phyloP scores from a whole-genome alignment of 1,139 yeast genomes.

The Geotrichum klebahnii region DNA sequence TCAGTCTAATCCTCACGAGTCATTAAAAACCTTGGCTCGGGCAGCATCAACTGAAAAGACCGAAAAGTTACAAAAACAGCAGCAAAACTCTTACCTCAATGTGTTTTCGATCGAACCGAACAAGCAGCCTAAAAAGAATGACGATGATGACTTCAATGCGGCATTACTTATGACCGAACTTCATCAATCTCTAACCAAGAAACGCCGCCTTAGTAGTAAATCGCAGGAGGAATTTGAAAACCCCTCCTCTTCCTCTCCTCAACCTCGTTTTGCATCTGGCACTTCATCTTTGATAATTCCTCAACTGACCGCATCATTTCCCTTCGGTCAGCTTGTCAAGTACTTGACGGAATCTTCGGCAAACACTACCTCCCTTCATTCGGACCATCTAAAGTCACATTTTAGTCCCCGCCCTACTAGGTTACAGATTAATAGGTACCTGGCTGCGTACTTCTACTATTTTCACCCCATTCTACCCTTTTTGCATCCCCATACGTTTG shows the following conservation, averaged over 20 bases:
- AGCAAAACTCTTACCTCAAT: constrained; percentile 8
- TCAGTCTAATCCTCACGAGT: not conserved
- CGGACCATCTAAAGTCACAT: constrained; percentile 18
- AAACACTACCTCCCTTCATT: not conserved
- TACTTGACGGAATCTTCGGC: constrained; percentile 21
- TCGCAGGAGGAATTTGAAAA: not conserved
- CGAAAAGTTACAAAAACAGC: not conserved
- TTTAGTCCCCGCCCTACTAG: constrained; percentile 22
- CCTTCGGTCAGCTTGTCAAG: constrained; percentile 26
- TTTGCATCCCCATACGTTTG: constrained; percentile 37
- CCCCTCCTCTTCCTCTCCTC: not conserved
- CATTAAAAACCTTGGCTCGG: not conserved
- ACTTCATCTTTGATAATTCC: too few species aligned
- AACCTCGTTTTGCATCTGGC: constrained; percentile 10
- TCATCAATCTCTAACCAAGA: constrained; percentile 4
- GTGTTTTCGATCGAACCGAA: constrained; percentile 9
- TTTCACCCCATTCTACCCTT: constrained; percentile 40
- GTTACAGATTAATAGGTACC: constrained; percentile 33
- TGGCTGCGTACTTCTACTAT: constrained; percentile 36
- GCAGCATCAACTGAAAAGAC: constrained; percentile 1
- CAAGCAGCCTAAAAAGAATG: not conserved
- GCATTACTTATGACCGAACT: constrained; percentile 29
- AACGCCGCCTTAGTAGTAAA: not conserved
- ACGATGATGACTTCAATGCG: constrained; percentile 28
- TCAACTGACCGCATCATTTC: constrained; percentile 28